Percentiles rank a stretch among this genome's conserved stretches.
Conservation (phyloP, 2,329 filamentous ascomycete species). For the Chrysoporthe austroafricana region DNA sequence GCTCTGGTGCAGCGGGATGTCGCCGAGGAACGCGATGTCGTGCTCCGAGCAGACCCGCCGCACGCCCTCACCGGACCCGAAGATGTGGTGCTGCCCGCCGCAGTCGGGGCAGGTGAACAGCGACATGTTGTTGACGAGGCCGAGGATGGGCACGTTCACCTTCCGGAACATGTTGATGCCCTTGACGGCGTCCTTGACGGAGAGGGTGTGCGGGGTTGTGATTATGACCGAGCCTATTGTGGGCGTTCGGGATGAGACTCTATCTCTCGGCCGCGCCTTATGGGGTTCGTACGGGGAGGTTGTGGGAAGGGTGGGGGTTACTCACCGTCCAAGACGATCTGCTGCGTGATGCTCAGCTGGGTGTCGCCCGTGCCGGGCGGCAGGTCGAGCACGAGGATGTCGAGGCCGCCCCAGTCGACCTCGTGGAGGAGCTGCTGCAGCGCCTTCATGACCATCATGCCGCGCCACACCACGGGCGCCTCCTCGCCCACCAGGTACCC, state of each 20-base stretch:
- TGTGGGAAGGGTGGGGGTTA: constrained; percentile 19
- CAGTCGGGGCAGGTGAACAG: constrained; percentile 83
- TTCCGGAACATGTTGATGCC: constrained; percentile 93
- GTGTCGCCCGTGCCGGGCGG: constrained; percentile 95
- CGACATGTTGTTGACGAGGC: constrained; percentile 92
- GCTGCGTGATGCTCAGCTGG: constrained; percentile 95
- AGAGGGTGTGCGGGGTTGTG: constrained; percentile 91
- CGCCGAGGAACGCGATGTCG: constrained; percentile 78
- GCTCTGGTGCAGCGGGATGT: constrained; percentile 83
- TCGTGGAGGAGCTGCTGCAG: constrained; percentile 94
- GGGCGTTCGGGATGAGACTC: background rate
- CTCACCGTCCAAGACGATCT: constrained; percentile 82
- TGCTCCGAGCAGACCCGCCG: constrained; percentile 71
- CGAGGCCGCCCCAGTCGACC: constrained; percentile 89
- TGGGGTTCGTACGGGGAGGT: background rate
- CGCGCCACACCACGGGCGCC: constrained; percentile 90
- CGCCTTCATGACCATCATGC: constrained; percentile 97
- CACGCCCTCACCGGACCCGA: constrained; percentile 70
- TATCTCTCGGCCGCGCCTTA: too few species aligned
- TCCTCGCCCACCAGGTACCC: constrained; percentile 83
- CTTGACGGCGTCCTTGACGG: constrained; percentile 87
- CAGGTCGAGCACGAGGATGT: constrained; percentile 86
- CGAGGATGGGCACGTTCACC: constrained; percentile 78
- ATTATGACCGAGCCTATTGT: constrained; percentile 75
- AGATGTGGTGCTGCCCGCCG: constrained; percentile 73